Evolutionary conservation across 768 basidiomycete genomes (phyloP).

Genomic region (Atractiella rhizophila): DNA sequence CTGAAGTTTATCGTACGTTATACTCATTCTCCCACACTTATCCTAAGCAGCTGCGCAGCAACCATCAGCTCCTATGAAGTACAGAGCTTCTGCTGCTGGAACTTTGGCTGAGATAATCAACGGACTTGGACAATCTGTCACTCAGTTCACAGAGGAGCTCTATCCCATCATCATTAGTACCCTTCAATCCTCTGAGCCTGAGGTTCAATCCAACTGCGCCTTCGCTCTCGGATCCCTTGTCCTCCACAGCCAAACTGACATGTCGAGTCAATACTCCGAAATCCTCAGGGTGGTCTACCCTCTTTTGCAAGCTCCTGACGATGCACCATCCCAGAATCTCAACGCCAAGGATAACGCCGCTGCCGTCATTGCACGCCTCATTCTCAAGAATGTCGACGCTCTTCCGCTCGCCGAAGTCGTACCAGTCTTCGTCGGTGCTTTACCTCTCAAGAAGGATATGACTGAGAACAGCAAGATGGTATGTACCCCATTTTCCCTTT

Average conservation of each 20-base stretch:
- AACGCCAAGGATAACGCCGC: constrained; percentile 94
- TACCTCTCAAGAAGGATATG: constrained; percentile 67
- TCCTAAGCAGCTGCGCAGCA: background rate
- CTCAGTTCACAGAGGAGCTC: constrained; percentile 54
- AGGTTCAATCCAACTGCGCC: constrained; percentile 86
- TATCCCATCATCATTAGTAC: constrained; percentile 63
- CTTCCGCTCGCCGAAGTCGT: constrained; percentile 65
- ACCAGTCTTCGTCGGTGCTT: constrained; percentile 49
- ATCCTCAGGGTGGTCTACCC: constrained; percentile 57
- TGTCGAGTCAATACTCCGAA: constrained; percentile 51
- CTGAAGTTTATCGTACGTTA: constrained; percentile 64
- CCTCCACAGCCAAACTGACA: constrained; percentile 57
- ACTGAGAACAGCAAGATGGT: constrained; percentile 31
- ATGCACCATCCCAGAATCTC: constrained; percentile 37
- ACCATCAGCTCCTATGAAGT: constrained; percentile 65
- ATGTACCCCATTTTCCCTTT: background rate
- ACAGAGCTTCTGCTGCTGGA: constrained; percentile 78
- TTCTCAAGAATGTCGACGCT: constrained; percentile 47
- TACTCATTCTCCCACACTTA: background rate
- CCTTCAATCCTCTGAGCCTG: constrained; percentile 57
- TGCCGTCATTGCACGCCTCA: constrained; percentile 70
- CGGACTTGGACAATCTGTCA: constrained; percentile 56
- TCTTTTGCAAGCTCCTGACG: constrained; percentile 41
- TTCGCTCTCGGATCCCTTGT: constrained; percentile 80
- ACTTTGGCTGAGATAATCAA: constrained; percentile 84